Evolutionary conservation across 2,329 filamentous ascomycete genomes (phyloP).

Genomic region (Fusarium piperis): DNA sequence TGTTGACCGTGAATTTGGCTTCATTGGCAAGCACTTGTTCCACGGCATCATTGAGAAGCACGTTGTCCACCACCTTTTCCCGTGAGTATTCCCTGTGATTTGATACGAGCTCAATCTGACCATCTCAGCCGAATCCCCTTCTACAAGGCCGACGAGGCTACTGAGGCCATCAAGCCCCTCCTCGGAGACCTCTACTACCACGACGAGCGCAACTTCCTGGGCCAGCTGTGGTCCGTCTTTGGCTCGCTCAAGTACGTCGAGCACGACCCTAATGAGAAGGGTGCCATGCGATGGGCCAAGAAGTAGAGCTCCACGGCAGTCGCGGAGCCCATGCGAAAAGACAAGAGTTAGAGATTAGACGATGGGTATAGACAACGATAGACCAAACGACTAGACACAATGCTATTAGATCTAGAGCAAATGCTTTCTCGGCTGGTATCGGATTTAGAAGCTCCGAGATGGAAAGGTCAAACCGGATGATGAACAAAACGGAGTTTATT

Average conservation of each 20-base stretch:
- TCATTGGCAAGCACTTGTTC: conserved; percentile 69
- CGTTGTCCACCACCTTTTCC: conserved; percentile 69
- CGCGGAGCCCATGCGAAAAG: neutral
- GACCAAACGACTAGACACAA: conserved; percentile 11
- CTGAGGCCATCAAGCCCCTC: conserved; percentile 78
- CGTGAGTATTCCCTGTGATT: conserved; percentile 35
- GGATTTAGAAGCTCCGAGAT: neutral
- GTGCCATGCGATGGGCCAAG: conserved; percentile 42
- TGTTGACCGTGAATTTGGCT: conserved; percentile 70
- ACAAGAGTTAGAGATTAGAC: conserved; percentile 21
- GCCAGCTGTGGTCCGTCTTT: conserved; percentile 43
- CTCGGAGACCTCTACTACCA: conserved; percentile 91
- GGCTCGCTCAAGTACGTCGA: conserved; percentile 45
- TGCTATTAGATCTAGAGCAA: conserved; percentile 27
- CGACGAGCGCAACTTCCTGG: conserved; percentile 43
- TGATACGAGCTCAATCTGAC: neutral
- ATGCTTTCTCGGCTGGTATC: conserved; percentile 13
- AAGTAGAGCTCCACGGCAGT: conserved; percentile 29
- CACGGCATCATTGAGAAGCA: conserved; percentile 70
- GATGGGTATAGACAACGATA: conserved; percentile 15
- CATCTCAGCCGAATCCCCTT: conserved; percentile 44
- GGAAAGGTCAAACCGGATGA: neutral
- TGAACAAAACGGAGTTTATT: neutral
- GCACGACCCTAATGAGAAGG: conserved; percentile 37
- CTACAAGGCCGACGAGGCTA: conserved; percentile 64